These are phyloP conservation scores for Effrenium voratum DNA, from an alignment of 73 alveolate species.

Conservation along the genomic window DNA sequence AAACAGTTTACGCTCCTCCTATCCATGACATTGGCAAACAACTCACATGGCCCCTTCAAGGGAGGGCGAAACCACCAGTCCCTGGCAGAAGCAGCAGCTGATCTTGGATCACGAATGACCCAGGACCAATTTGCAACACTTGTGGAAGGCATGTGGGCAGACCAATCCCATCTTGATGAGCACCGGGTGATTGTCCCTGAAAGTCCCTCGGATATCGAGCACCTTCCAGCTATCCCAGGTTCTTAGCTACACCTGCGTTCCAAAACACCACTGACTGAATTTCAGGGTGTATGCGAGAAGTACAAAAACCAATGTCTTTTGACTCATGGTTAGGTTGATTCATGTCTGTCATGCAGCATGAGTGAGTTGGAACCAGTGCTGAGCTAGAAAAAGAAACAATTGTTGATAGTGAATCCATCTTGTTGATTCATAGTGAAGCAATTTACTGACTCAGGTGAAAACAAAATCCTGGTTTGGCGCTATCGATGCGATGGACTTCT, in stretches of 20 bases:
- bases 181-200: not conserved
- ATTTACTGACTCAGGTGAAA: not conserved
- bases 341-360: too few species aligned
- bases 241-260: too few species aligned
- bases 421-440: not conserved
- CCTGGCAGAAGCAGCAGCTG: not conserved
- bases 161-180: not conserved
- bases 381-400: not conserved
- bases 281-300: too few species aligned
- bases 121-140: not conserved
- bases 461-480: constrained; percentile 2
- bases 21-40: not conserved
- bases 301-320: too few species aligned
- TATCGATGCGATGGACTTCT: not conserved
- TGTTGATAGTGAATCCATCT: not conserved
- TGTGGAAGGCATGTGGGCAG: not conserved
- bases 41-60: not conserved
- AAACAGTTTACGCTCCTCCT: not conserved
- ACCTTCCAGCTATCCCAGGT: not conserved
- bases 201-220: not conserved
- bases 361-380: not conserved
- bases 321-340: too few species aligned
- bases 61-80: not conserved
- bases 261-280: too few species aligned
- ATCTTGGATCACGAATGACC: not conserved